These are phyloP conservation scores for Apiotrichum sp. DNA, from an alignment of 1,284 basidiomycete genomes.

Conservation along the genomic window DNA sequence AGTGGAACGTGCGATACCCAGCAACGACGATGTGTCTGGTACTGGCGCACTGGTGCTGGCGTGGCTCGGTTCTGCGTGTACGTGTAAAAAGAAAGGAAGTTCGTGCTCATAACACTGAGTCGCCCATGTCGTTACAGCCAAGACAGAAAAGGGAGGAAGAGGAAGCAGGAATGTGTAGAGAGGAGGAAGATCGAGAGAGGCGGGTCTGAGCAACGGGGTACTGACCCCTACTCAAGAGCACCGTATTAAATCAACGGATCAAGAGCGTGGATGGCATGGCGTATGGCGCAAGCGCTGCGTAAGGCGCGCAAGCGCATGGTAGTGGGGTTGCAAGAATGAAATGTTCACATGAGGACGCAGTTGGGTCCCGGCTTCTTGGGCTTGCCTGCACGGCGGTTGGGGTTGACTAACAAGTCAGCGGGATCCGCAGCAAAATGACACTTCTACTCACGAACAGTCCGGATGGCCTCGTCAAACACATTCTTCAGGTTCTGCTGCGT, in stretches of 20 bases:
- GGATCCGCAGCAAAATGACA: too few relatives aligned
- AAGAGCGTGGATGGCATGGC: not conserved
- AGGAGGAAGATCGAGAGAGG: not conserved
- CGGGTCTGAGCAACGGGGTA: too few relatives aligned
- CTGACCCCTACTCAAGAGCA: too few relatives aligned
- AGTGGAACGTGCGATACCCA: not conserved
- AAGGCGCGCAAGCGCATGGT: not conserved
- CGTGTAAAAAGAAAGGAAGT: too few relatives aligned
- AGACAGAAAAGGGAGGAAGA: not conserved
- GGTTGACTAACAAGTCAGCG: slow-evolving; percentile 31
- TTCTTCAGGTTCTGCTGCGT: slow-evolving; percentile 97
- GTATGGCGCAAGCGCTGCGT: not conserved
- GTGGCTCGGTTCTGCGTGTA: not conserved
- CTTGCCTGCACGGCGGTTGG: slow-evolving; percentile 39
- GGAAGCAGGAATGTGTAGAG: not conserved
- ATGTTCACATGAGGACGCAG: slow-evolving; percentile 40
- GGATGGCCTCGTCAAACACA: slow-evolving; percentile 94
- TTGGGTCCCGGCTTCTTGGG: slow-evolving; percentile 29
- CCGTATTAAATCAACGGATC: not conserved
- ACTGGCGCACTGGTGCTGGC: not conserved
- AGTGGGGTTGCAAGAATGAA: not conserved
- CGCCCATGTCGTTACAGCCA: not conserved
- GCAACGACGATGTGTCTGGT: not conserved
- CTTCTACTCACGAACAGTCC: slow-evolving; percentile 60
- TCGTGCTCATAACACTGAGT: too few relatives aligned